Conservation (phyloP, 2,329 filamentous ascomycete species). For the Sporothrix protearum region DNA sequence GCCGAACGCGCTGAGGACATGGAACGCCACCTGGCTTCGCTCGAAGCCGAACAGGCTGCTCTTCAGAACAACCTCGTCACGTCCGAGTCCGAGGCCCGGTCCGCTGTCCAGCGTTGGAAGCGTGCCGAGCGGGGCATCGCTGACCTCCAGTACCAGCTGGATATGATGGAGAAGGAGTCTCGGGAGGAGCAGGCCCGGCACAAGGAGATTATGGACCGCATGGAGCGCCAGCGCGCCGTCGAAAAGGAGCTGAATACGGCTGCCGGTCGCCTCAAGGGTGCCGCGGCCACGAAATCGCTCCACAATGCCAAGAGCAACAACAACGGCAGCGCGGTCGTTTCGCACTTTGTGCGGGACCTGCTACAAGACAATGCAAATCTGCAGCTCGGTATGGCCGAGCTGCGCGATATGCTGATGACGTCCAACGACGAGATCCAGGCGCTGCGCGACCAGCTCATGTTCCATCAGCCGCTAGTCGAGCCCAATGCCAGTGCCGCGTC, state of each 20-base stretch:
- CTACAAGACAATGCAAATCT: conserved; percentile 92
- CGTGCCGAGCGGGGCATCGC: conserved; percentile 75
- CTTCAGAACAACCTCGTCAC: conserved; percentile 64
- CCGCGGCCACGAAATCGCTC: conserved; percentile 67
- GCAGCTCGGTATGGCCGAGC: conserved; percentile 84
- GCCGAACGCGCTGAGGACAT: conserved; percentile 72
- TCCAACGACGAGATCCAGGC: conserved; percentile 93
- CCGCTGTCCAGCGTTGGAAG: conserved; percentile 78
- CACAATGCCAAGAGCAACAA: conserved; percentile 52
- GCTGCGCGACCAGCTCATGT: conserved; percentile 74
- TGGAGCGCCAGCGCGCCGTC: conserved; percentile 78
- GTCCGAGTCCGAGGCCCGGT: conserved; percentile 71
- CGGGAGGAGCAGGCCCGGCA: conserved; percentile 77
- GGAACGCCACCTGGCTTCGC: conserved; percentile 71
- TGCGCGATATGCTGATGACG: conserved; percentile 83
- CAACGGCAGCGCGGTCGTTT: conserved; percentile 64
- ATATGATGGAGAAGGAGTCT: conserved; percentile 81
- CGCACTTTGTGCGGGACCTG: conserved; percentile 92
- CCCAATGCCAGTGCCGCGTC: conserved; percentile 41
- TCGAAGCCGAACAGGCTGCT: conserved; percentile 77
- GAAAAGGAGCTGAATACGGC: conserved; percentile 79
- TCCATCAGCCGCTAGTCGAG: conserved; percentile 66
- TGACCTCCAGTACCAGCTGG: conserved; percentile 80
- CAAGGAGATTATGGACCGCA: conserved; percentile 71
- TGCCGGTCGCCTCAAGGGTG: conserved; percentile 74